Percentiles rank a stretch among this genome's conserved stretches.
phyloP scores from a whole-genome alignment of 768 basidiomycete genomes.

The Leccinellum albellum region DNA sequence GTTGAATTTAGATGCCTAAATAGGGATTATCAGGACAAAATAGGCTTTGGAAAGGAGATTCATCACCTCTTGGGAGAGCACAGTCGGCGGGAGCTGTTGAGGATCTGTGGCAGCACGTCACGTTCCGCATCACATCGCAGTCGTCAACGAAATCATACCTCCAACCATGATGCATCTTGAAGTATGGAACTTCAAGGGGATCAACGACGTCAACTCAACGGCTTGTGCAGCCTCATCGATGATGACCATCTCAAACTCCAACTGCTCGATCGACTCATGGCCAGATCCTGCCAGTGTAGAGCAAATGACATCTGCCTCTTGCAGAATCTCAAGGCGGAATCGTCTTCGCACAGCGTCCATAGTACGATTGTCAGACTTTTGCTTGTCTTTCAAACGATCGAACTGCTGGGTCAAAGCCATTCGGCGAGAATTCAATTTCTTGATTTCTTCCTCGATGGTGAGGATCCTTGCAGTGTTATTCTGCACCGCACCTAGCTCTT shows the following conservation, averaged over 20 bases:
- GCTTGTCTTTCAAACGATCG: constrained; percentile 77
- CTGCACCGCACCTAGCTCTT: constrained; percentile 52
- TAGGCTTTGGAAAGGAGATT: constrained; percentile 20
- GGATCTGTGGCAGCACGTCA: constrained; percentile 48
- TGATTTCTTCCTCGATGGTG: constrained; percentile 69
- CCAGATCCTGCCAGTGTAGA: constrained; percentile 91
- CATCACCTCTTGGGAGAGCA: constrained; percentile 58
- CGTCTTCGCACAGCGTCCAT: constrained; percentile 77
- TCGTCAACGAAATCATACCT: constrained; percentile 37
- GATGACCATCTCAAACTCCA: constrained; percentile 93
- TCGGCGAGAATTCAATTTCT: constrained; percentile 59
- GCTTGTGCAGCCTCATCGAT: constrained; percentile 99
- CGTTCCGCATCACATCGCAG: not conserved
- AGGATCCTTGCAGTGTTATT: constrained; percentile 53
- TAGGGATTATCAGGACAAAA: constrained; percentile 5
- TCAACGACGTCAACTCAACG: constrained; percentile 90
- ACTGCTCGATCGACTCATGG: constrained; percentile 75
- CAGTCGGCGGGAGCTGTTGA: constrained; percentile 94
- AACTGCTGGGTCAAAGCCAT: constrained; percentile 63
- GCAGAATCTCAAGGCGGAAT: constrained; percentile 69
- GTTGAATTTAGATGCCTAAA: constrained; percentile 59
- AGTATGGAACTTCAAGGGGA: constrained; percentile 87
- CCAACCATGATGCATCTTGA: constrained; percentile 91
- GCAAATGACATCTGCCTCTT: constrained; percentile 91
- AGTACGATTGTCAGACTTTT: constrained; percentile 76